Percentiles rank a stretch among this genome's conserved stretches.
These are phyloP conservation scores for Beverwykella pulmonaria DNA, from an alignment of 495 filamentous ascomycete species.

Conservation along the genomic window DNA sequence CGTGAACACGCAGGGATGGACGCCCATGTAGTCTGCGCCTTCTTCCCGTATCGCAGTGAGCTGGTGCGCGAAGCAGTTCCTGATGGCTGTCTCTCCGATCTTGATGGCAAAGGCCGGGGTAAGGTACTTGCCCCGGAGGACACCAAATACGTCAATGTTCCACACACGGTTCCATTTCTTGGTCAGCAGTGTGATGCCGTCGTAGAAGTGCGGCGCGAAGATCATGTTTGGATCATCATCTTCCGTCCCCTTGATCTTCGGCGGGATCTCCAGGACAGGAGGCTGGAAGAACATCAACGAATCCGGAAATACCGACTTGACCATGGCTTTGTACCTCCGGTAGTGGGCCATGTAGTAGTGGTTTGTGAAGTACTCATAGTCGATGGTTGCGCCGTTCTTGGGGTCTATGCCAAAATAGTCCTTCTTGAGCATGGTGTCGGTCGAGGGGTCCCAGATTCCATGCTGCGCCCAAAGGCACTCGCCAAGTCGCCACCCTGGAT, in stretches of 20 bases:
- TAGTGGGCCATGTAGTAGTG: conserved; percentile 87
- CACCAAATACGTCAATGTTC: conserved; percentile 94
- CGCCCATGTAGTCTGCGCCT: conserved; percentile 86
- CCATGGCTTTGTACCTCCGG: conserved; percentile 70
- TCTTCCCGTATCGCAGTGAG: conserved; percentile 85
- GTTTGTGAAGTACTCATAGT: conserved; percentile 85
- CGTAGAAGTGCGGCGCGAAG: conserved; percentile 94
- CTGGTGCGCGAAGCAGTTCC: conserved; percentile 91
- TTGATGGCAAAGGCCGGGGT: conserved; percentile 88
- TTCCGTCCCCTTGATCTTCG: conserved; percentile 78
- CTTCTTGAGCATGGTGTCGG: conserved; percentile 75
- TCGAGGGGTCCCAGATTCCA: conserved; percentile 86
- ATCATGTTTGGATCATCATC: conserved; percentile 90
- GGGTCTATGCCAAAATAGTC: conserved; percentile 87
- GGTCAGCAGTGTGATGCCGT: conserved; percentile 93
- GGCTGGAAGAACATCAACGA: conserved; percentile 91
- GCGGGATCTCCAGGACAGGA: conserved; percentile 88
- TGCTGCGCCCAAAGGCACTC: conserved; percentile 97
- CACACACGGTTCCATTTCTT: conserved; percentile 97
- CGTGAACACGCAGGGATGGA: conserved; percentile 86
- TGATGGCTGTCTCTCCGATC: conserved; percentile 90
- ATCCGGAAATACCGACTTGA: conserved; percentile 73
- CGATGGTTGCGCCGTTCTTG: conserved; percentile 65
- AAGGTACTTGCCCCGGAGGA: conserved; percentile 85
- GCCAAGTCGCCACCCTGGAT: conserved; percentile 85